Evolutionary conservation across 1,284 basidiomycete species (phyloP).

Genomic region (Meripilus lineatus): DNA sequence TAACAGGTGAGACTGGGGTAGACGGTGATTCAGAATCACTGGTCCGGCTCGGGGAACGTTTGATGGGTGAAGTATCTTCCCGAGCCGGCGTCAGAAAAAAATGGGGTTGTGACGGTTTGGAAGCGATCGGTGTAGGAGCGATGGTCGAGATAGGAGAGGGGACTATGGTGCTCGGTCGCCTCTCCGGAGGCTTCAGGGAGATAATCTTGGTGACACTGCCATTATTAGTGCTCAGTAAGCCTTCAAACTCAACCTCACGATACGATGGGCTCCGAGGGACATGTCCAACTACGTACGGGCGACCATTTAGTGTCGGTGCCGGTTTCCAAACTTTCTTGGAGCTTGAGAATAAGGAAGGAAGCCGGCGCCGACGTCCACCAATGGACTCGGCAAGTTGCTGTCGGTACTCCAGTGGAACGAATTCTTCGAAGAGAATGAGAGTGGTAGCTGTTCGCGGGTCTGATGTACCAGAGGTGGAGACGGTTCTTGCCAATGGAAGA

Average conservation of each 20-base stretch:
- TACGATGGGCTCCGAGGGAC: slow-evolving; percentile 57
- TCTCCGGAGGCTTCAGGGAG: slow-evolving; percentile 31
- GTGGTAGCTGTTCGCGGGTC: slow-evolving; percentile 56
- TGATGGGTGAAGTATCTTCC: slow-evolving; percentile 6
- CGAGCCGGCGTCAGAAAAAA: slow-evolving; percentile 8
- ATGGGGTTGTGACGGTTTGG: slow-evolving; percentile 4
- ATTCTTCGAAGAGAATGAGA: slow-evolving; percentile 82
- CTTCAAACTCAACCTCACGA: slow-evolving; percentile 77
- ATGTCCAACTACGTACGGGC: slow-evolving; percentile 66
- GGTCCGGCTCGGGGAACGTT: slow-evolving; percentile 11
- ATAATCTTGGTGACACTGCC: slow-evolving; percentile 57
- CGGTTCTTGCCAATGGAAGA: slow-evolving; percentile 37
- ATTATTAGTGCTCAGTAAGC: slow-evolving; percentile 54
- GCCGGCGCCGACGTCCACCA: slow-evolving; percentile 27
- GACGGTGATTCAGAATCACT: slow-evolving; percentile 10
- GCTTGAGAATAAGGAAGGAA: slow-evolving; percentile 32
- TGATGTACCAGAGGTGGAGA: slow-evolving; percentile 24
- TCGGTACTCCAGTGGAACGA: slow-evolving; percentile 82
- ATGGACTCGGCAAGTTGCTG: slow-evolving; percentile 56
- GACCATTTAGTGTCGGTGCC: slow-evolving; percentile 71
- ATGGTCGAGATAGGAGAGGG: slow-evolving; percentile 12
- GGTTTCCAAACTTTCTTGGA: slow-evolving; percentile 65
- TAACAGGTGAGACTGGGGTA: slow-evolving; percentile 10
- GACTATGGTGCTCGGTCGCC: slow-evolving; percentile 10
- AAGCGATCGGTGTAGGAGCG: slow-evolving; percentile 5